A percentile compares a stretch with the other conserved stretches of the same genome.
Conservation (phyloP, 306 rosid species). For the Vigna mungo region DNA sequence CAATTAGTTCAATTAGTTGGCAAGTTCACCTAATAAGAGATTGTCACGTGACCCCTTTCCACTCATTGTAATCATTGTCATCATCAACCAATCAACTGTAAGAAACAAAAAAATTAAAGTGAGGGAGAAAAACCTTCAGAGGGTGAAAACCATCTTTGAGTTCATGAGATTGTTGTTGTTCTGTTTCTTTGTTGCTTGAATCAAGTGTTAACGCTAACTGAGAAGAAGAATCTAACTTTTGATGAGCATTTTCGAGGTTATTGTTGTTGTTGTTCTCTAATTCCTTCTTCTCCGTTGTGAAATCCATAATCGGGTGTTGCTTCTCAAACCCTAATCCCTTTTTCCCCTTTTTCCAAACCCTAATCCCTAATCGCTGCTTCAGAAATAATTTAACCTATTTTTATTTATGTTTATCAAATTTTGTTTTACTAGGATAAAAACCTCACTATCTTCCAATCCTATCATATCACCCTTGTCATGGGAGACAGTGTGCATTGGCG, state of each 20-base stretch:
- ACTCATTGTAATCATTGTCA: no score
- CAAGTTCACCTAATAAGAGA: no score
- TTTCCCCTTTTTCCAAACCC: neutral
- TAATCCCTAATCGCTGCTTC: neutral
- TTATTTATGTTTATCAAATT: neutral
- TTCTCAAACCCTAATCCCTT: slow-evolving; percentile 46
- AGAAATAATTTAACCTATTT: neutral
- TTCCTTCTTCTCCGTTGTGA: slow-evolving; percentile 43
- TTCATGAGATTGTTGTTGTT: slow-evolving; percentile 53
- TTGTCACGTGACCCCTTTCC: no score
- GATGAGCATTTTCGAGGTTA: slow-evolving; percentile 28
- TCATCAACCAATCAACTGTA: neutral
- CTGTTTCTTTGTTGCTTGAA: slow-evolving; percentile 45
- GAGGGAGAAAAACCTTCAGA: slow-evolving; percentile 17
- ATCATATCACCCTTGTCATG: no score
- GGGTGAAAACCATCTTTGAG: slow-evolving; percentile 45
- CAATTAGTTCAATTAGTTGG: no score
- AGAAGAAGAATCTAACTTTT: slow-evolving; percentile 39
- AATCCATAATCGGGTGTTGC: slow-evolving; percentile 40
- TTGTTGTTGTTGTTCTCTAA: slow-evolving; percentile 35
- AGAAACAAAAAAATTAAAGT: neutral
- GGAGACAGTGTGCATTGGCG: no score
- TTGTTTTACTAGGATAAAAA: neutral
- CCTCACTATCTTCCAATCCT: no score
- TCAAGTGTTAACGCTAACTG: slow-evolving; percentile 37